Conservation (phyloP, 495 filamentous ascomycete species). For the Lophium mytilinum region DNA sequence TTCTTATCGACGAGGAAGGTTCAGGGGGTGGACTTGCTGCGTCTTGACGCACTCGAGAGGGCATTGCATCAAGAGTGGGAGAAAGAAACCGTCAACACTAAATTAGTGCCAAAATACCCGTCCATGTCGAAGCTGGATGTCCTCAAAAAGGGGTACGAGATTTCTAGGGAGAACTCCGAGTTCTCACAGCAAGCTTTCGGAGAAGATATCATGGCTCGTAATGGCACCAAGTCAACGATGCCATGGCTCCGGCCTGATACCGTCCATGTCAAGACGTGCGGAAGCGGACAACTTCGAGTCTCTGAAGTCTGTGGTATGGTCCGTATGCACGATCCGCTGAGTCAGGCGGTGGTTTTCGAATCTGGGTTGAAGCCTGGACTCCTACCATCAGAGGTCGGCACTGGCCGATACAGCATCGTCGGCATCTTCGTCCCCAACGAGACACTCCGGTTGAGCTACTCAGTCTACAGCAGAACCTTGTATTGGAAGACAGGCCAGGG, state of each 20-base stretch:
- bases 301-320: slow-evolving; percentile 32
- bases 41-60: too few relatives aligned
- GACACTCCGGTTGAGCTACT: slow-evolving; percentile 47
- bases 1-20: too few relatives aligned
- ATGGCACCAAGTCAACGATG: too few relatives aligned
- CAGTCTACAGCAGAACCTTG: slow-evolving; percentile 31
- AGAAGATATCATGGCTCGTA: too few relatives aligned
- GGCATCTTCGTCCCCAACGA: slow-evolving; percentile 46
- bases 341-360: slow-evolving; percentile 15
- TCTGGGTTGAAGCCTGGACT: slow-evolving; percentile 27
- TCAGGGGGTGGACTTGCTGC: too few relatives aligned
- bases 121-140: too few relatives aligned
- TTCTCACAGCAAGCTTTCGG: too few relatives aligned
- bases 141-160: too few relatives aligned
- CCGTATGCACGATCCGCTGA: neutral
- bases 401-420: slow-evolving; percentile 61
- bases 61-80: too few relatives aligned
- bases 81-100: too few relatives aligned
- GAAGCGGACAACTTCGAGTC: slow-evolving; percentile 15
- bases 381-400: slow-evolving; percentile 41
- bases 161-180: too few relatives aligned
- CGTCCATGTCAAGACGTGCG: slow-evolving; percentile 15
- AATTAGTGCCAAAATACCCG: too few relatives aligned
- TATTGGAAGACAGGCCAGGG: slow-evolving; percentile 27
- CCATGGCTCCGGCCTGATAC: slow-evolving; percentile 1